These are phyloP conservation scores for Wickerhamiella slavikovae DNA, from an alignment of 805 yeast species.

Conservation along the genomic window DNA sequence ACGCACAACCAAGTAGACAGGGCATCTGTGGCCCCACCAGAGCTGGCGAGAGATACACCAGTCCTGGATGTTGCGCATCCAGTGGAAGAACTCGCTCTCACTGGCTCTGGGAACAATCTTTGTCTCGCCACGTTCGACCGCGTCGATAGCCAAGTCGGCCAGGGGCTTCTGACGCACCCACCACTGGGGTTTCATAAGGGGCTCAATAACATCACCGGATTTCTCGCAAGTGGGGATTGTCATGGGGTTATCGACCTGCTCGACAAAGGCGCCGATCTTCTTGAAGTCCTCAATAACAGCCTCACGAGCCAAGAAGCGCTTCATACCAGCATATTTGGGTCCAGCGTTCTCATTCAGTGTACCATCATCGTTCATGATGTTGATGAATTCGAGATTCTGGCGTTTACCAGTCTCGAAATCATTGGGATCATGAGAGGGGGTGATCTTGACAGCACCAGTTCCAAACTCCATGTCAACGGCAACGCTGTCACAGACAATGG, in stretches of 20 bases:
- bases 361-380: conserved; percentile 86
- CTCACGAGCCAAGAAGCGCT: conserved; percentile 85
- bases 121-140: conserved; percentile 63
- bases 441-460: conserved; percentile 98
- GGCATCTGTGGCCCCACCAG: conserved; percentile 98
- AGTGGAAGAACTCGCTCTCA: conserved; percentile 80
- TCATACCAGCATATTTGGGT: conserved; percentile 62
- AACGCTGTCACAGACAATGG: conserved; percentile 74
- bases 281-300: conserved; percentile 64
- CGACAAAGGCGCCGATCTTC: conserved; percentile 53
- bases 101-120: conserved; percentile 74
- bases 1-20: conserved; percentile 70
- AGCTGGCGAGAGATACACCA: conserved; percentile 95
- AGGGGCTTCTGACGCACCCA: conserved; percentile 85
- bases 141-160: conserved; percentile 74
- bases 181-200: conserved; percentile 96
- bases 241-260: conserved; percentile 90
- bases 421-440: conserved; percentile 96
- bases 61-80: conserved; percentile 93
- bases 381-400: conserved; percentile 68
- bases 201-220: conserved; percentile 95
- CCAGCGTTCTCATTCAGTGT: conserved; percentile 81
- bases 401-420: conserved; percentile 96
- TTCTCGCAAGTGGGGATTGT: conserved; percentile 83
- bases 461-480: conserved; percentile 99